These are phyloP conservation scores for Lichtheimia hyalospora DNA, from an alignment of 371 early-diverging fungal species.

Conservation along the genomic window DNA sequence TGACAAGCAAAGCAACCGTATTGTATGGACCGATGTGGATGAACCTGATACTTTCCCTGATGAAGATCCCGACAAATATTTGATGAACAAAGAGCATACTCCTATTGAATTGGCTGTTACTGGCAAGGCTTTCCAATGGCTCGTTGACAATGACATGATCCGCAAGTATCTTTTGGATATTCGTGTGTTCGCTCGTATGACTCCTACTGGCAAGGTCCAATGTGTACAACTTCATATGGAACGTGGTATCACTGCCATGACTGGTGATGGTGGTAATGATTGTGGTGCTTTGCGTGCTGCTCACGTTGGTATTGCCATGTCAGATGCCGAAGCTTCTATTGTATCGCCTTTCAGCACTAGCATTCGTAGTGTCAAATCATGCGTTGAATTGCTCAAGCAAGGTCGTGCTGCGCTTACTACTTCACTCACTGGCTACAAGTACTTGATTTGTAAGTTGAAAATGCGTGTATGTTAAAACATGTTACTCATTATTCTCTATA, in stretches of 20 bases:
- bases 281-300: slow-evolving; percentile 92
- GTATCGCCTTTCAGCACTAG: slow-evolving; percentile 81
- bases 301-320: slow-evolving; percentile 93
- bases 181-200: slow-evolving; percentile 78
- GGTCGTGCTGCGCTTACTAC: slow-evolving; percentile 75
- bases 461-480: too few species aligned
- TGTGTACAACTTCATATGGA: slow-evolving; percentile 63
- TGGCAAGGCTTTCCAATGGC: slow-evolving; percentile 59
- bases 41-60: slow-evolving; percentile 7
- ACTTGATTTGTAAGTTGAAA: slow-evolving; percentile 38
- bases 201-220: slow-evolving; percentile 66
- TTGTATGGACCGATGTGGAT: slow-evolving; percentile 29
- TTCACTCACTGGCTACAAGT: slow-evolving; percentile 78
- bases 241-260: slow-evolving; percentile 79
- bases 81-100: slow-evolving; percentile 20
- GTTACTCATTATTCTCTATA: too few species aligned
- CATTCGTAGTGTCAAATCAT: slow-evolving; percentile 39
- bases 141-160: slow-evolving; percentile 30
- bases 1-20: slow-evolving; percentile 62
- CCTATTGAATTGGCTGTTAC: slow-evolving; percentile 67
- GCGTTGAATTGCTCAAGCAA: slow-evolving; percentile 70
- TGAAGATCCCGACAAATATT: slow-evolving; percentile 8
- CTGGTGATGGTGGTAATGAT: slow-evolving; percentile 99
- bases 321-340: slow-evolving; percentile 75
- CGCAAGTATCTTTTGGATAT: slow-evolving; percentile 46